A percentile compares a stretch with the other conserved stretches of the same genome.
Conservation (phyloP, 495 filamentous ascomycete species). For the Neurospora sp. region DNA sequence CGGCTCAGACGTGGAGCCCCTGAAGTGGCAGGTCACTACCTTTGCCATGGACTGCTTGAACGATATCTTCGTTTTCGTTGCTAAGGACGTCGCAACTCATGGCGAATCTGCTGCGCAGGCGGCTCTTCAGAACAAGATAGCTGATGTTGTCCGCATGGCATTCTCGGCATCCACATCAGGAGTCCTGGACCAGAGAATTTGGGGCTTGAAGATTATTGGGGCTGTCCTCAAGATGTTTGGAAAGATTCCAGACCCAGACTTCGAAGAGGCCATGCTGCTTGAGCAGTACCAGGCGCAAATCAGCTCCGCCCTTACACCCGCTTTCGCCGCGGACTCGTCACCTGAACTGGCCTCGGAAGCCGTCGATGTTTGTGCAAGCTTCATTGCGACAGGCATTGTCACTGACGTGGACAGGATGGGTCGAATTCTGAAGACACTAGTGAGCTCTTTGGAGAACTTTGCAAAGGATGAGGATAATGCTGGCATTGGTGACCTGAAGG, state of each 20-base stretch:
- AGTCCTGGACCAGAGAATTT: constrained; percentile 78
- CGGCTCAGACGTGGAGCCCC: constrained; percentile 66
- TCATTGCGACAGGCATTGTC: constrained; percentile 94
- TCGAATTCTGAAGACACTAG: constrained; percentile 84
- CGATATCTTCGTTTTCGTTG: constrained; percentile 66
- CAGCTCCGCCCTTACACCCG: constrained; percentile 89
- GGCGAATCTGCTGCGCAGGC: constrained; percentile 60
- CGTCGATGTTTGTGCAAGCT: constrained; percentile 94
- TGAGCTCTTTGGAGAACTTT: constrained; percentile 88
- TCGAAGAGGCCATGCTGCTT: constrained; percentile 85
- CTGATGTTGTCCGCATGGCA: constrained; percentile 91
- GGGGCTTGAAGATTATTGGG: constrained; percentile 87
- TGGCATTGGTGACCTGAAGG: constrained; percentile 85
- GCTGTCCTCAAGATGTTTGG: constrained; percentile 93
- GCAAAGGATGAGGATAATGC: constrained; percentile 73
- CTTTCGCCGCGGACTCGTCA: constrained; percentile 91
- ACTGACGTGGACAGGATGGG: constrained; percentile 98
- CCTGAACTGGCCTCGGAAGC: constrained; percentile 91
- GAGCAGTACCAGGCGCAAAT: constrained; percentile 99
- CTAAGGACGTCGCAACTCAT: constrained; percentile 61
- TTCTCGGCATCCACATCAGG: constrained; percentile 95
- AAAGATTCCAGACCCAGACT: constrained; percentile 89
- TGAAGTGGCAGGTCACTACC: constrained; percentile 92
- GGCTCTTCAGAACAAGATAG: constrained; percentile 72
- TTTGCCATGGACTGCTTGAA: constrained; percentile 91